A percentile compares a stretch with the other conserved stretches of the same genome.
Evolutionary conservation across 2,329 filamentous ascomycete species (phyloP).

Genomic region (Venturia pyrina): DNA sequence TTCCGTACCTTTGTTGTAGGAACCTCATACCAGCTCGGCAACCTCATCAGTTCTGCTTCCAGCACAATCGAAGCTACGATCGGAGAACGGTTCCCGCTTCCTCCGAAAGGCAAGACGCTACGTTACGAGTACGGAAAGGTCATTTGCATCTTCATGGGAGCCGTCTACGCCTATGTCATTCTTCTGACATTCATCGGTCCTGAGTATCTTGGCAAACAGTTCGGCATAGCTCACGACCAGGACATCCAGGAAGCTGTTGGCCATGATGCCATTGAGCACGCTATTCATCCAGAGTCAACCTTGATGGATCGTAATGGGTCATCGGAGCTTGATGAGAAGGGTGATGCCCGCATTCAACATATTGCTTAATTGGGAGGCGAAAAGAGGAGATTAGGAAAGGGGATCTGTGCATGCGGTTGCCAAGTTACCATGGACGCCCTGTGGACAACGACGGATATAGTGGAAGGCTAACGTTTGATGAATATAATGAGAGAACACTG

Average conservation of each 20-base stretch:
- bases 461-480: neutral
- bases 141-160: conserved; percentile 86
- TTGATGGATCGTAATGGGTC: neutral
- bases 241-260: conserved; percentile 23
- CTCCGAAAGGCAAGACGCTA: conserved; percentile 26
- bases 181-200: conserved; percentile 45
- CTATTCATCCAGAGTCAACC: neutral
- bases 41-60: conserved; percentile 58
- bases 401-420: neutral
- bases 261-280: conserved; percentile 9
- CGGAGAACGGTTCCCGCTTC: conserved; percentile 63
- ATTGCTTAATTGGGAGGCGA: neutral
- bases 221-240: conserved; percentile 22
- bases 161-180: conserved; percentile 58
- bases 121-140: conserved; percentile 61
- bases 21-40: conserved; percentile 63
- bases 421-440: neutral
- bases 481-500: neutral
- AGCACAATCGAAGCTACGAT: conserved; percentile 69
- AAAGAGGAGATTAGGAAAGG: neutral
- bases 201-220: conserved; percentile 31
- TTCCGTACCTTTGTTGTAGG: conserved; percentile 69
- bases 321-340: conserved; percentile 6
- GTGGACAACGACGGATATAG: neutral
- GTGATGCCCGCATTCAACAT: neutral